Base-by-base conservation (phyloP, 345 rosid genomes). In the Populus ilicifolia region DNA sequence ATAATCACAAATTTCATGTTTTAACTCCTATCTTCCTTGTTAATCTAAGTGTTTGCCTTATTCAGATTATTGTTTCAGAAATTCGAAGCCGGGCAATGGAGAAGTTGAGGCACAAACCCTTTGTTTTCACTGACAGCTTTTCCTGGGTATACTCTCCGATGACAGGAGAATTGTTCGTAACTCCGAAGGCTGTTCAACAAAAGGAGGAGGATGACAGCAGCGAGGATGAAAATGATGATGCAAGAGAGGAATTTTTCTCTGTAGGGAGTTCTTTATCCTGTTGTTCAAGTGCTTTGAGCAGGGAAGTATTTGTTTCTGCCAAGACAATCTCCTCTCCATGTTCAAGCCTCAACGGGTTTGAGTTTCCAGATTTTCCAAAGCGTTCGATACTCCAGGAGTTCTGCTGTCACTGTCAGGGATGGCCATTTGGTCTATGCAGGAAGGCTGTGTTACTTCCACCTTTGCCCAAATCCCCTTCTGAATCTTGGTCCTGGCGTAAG, bases 361-460 rank as follows among this genome's bases (percentile, higher is more conserved):
- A 87, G 48, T 23, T 83, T 11, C 85, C 69, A 25, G 90, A 90
- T 72, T 78, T 86, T 39, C 78, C 76, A 44, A 88, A 83, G 80
- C 81, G 86, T 6, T 87, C 92, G 0, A 88, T 90, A 84, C 81
- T 95, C 64, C 81, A 84, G 81, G 91, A 93, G 79, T 73, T 95
- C 8, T 90, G 96, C 8, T 89, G 94, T 63, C 90, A 88, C 54
- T 91, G 94, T 27, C 88, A 92, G 76, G 98, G 99, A 36, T 92
- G 97, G 99, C 99, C 97, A 0, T 92, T 96, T 44, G 98, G 99
- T 29, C 86, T 92, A 0, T 91, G 95, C 88, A 84, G 94, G 88
- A 96, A 87, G 83, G 89, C 87, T 5, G 78, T 85, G 67, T 75
- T 91, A 65, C 98, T 93, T 80, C 99, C 98, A 16, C 97, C 98